Conservation (phyloP, 2,329 filamentous ascomycete species). For the Calonectria pseudoreteaudii region DNA sequence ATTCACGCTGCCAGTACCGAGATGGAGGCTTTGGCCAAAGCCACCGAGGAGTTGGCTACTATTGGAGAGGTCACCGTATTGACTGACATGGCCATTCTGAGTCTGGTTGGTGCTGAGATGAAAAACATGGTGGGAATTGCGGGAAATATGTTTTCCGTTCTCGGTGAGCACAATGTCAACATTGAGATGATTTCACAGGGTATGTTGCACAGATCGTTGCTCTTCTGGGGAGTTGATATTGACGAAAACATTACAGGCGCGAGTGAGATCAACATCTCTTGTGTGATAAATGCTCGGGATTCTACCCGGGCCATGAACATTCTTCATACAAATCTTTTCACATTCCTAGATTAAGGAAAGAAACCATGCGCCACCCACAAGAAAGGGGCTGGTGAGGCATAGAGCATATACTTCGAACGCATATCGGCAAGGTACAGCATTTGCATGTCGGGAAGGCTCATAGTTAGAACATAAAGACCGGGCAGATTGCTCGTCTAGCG, state of each 20-base stretch:
- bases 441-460: conserved; percentile 25
- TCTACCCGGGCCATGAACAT: conserved; percentile 95
- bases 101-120: conserved; percentile 93
- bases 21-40: conserved; percentile 72
- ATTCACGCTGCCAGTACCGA: conserved; percentile 82
- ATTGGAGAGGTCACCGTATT: conserved; percentile 93
- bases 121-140: conserved; percentile 97
- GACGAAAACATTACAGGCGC: conserved; percentile 71
- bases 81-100: conserved; percentile 93
- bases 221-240: neutral
- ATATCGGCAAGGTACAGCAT: neutral
- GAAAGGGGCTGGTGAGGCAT: neutral
- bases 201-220: conserved; percentile 53
- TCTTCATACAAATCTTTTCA: conserved; percentile 95
- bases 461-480: conserved; percentile 17
- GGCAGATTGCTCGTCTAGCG: neutral
- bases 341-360: conserved; percentile 79
- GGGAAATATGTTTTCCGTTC: conserved; percentile 92
- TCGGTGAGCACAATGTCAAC: conserved; percentile 94
- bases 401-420: neutral
- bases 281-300: conserved; percentile 92
- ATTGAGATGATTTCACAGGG: conserved; percentile 99
- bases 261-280: conserved; percentile 99
- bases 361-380: neutral
- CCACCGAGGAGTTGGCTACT: conserved; percentile 78